Percentiles rank a stretch among this genome's conserved stretches.
These are phyloP conservation scores for Candida anutae DNA, from an alignment of 1,139 yeast genomes.

Conservation along the genomic window DNA sequence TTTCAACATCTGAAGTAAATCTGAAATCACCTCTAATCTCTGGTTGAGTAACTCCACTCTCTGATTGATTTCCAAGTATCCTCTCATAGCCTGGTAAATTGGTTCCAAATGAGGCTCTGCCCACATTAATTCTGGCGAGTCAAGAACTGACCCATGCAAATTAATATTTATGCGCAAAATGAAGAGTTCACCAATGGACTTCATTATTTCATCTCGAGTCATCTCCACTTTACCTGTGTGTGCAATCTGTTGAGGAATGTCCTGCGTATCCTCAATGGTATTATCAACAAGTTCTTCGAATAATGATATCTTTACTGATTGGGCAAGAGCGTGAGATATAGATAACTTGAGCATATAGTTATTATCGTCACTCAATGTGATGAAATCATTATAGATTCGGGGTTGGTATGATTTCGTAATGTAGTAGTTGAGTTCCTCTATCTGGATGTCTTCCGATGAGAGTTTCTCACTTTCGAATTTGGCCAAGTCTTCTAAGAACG, in stretches of 20 bases:
- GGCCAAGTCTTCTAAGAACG: slow-evolving; percentile 76
- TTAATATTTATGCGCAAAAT: slow-evolving; percentile 85
- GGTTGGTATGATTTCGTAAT: slow-evolving; percentile 92
- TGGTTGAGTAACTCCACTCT: slow-evolving; percentile 85
- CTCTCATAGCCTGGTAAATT: slow-evolving; percentile 91
- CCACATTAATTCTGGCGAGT: slow-evolving; percentile 98
- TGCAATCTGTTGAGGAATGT: slow-evolving; percentile 93
- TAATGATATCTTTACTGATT: slow-evolving; percentile 85
- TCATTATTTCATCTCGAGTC: slow-evolving; percentile 93
- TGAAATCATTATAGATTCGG: slow-evolving; percentile 88
- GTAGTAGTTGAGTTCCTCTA: slow-evolving; percentile 91
- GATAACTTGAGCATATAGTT: slow-evolving; percentile 87
- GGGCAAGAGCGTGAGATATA: slow-evolving; percentile 87
- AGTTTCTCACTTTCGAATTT: slow-evolving; percentile 86
- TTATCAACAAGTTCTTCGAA: slow-evolving; percentile 94
- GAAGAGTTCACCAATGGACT: slow-evolving; percentile 90
- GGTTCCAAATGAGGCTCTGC: slow-evolving; percentile 97
- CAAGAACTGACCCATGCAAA: slow-evolving; percentile 89
- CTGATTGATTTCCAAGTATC: slow-evolving; percentile 89
- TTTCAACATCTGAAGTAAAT: slow-evolving; percentile 87
- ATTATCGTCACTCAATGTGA: slow-evolving; percentile 82
- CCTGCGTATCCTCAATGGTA: slow-evolving; percentile 94
- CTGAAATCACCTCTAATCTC: slow-evolving; percentile 87
- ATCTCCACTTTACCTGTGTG: slow-evolving; percentile 89
- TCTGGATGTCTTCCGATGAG: slow-evolving; percentile 83